Percentiles rank a stretch among this genome's conserved stretches.
Conservation (phyloP, 2,329 filamentous ascomycete genomes). For the Neoarthrinium moseri region DNA sequence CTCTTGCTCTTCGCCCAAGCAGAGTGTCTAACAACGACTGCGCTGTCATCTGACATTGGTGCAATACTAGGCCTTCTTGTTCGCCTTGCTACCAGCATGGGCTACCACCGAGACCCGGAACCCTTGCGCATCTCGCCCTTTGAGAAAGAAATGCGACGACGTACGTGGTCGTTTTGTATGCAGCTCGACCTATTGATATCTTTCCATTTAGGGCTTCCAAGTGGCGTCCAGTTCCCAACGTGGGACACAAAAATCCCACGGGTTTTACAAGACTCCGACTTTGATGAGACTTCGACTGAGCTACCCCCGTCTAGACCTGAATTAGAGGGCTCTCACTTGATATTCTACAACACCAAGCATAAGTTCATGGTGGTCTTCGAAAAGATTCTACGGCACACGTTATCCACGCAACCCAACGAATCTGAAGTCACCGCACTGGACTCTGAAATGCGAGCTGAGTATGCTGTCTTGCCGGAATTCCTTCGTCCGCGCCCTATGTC, state of each 20-base stretch:
- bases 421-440: not conserved
- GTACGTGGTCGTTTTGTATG: slow-evolving; percentile 6
- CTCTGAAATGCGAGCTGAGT: not conserved
- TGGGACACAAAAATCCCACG: slow-evolving; percentile 1
- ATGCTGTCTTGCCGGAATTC: not conserved
- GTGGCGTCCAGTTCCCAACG: slow-evolving; percentile 1
- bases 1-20: not conserved
- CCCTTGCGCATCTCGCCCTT: not conserved
- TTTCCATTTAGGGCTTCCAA: slow-evolving; percentile 4
- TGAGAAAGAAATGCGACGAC: slow-evolving; percentile 5
- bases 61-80: not conserved
- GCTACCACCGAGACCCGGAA: not conserved
- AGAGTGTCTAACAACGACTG: not conserved
- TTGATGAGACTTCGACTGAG: not conserved
- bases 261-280: not conserved
- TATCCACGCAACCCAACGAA: not conserved
- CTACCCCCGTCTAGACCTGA: not conserved
- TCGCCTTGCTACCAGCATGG: slow-evolving; percentile 2
- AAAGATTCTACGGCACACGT: slow-evolving; percentile 3
- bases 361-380: slow-evolving; percentile 2
- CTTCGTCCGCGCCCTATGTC: not conserved
- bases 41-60: not conserved
- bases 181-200: slow-evolving; percentile 3
- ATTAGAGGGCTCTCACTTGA: not conserved
- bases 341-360: not conserved